Evolutionary conservation across 2,329 filamentous ascomycete genomes (phyloP), one percentile per base, ranked within the genome.

Genomic region (Colletotrichum somersetense): DNA sequence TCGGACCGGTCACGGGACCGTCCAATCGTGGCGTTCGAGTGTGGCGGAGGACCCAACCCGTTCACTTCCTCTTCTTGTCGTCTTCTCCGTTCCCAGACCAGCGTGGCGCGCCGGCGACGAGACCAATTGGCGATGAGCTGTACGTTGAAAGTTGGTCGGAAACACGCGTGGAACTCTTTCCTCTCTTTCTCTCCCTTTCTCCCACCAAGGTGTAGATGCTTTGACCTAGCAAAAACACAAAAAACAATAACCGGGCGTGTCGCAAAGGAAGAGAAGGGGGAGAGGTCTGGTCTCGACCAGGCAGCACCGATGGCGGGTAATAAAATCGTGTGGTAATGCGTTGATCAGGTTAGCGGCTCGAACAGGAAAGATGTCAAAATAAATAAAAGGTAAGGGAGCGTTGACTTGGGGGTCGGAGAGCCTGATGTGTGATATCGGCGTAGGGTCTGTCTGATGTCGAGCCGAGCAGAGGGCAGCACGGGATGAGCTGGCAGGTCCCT

Each of bases 1-100:
- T 64, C 71, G 74, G 76, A 77, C 77, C 79, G 79, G 78, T 77
- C 78, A 76, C 76, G 76, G 77, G 79, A 80, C 77, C 76, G 72
- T 72, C 63, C 67, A 52, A 33, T 52, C 55, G 38, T 57, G 26
- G 59, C 52, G 52, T 69, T n/a, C 10, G 50, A 50, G 42, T 61
- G 35, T 23, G 48, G 62, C 26, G 26, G 53, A 56, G 30, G 23
- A 46, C 42, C 30, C 44, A 30, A 20, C 38, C 50, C 33, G 38
- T 30, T 4, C 46, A 53, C 35, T 35, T 33, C 42, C 18, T 30
- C 55, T 55, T 18, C 30, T 46, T 8, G 20, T 30, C 52, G 33
- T 52, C 30, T 20, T 63, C 44, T 53, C 30, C 26, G 3, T 53
- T 33, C 18, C 6, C 38, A 59, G 42, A 38, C 44, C 38, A 69